These are phyloP conservation scores for Lantana camara DNA, from an alignment of 257 asterid species.

Conservation along the genomic window DNA sequence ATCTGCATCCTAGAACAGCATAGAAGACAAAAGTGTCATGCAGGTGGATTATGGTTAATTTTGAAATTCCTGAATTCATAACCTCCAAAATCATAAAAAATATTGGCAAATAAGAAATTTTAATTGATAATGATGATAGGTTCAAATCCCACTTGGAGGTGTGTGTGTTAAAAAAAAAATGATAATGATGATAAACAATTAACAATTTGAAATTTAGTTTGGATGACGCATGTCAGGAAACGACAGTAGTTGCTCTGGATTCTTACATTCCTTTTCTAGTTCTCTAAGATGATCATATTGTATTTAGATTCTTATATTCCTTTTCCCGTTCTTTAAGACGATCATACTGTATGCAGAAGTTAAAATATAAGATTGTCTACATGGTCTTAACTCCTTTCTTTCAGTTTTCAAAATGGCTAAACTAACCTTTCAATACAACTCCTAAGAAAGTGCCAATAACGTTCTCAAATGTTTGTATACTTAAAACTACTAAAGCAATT, in stretches of 20 bases:
- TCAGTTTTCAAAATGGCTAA: not conserved
- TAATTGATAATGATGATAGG: conserved; percentile 3
- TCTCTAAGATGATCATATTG: conserved; percentile 4
- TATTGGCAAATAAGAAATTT: not conserved
- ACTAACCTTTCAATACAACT: not conserved
- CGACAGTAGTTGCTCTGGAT: not conserved
- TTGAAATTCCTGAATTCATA: conserved; percentile 3
- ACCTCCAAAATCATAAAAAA: not conserved
- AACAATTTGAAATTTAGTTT: not conserved
- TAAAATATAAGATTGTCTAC: conserved; percentile 9
- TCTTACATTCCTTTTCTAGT: not conserved
- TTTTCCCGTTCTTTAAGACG: conserved; percentile 2
- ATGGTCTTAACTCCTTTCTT: not conserved
- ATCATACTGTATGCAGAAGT: not conserved
- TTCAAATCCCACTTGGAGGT: no score
- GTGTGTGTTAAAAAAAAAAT: no score
- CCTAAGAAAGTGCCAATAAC: not conserved
- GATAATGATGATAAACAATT: conserved; percentile 3
- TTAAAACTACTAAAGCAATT: conserved; percentile 11
- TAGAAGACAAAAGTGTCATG: not conserved
- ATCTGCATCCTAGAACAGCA: conserved; percentile 65
- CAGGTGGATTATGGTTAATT: conserved; percentile 6
- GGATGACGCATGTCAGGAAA: not conserved
- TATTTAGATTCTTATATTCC: not conserved
- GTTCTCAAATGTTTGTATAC: not conserved